Percentiles rank a stretch among this genome's conserved stretches.
Evolutionary conservation across 768 basidiomycete species (phyloP).

Genomic region (Collybia mongolica): DNA sequence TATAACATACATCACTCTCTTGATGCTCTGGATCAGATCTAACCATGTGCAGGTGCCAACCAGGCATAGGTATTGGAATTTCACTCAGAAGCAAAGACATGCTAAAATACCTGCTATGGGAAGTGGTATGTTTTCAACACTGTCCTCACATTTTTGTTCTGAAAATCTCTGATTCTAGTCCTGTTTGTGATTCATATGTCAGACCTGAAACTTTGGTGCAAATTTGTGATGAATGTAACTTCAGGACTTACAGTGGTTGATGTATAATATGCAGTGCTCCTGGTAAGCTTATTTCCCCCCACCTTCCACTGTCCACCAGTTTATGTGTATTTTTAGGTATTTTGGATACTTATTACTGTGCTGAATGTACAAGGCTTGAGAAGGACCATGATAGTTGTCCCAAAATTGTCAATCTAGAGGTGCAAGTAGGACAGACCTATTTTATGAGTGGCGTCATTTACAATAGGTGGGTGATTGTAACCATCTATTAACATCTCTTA

Average conservation of each 20-base stretch:
- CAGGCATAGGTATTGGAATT: slow-evolving; percentile 79
- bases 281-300: slow-evolving; percentile 48
- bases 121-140: slow-evolving; percentile 94
- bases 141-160: slow-evolving; percentile 13
- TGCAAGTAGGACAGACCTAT: slow-evolving; percentile 87
- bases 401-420: slow-evolving; percentile 98
- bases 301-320: background rate
- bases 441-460: slow-evolving; percentile 88
- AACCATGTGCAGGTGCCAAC: slow-evolving; percentile 97
- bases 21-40: slow-evolving; percentile 58
- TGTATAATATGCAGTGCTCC: slow-evolving; percentile 98
- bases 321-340: slow-evolving; percentile 58
- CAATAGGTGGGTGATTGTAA: slow-evolving; percentile 47
- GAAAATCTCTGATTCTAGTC: slow-evolving; percentile 44
- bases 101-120: slow-evolving; percentile 45
- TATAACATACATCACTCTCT: slow-evolving; percentile 2
- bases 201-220: slow-evolving; percentile 96
- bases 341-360: slow-evolving; percentile 98
- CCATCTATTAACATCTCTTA: background rate
- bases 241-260: slow-evolving; percentile 94
- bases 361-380: slow-evolving; percentile 94
- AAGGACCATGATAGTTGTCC: slow-evolving; percentile 98
- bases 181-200: slow-evolving; percentile 98
- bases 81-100: slow-evolving; percentile 5
- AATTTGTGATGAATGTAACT: slow-evolving; percentile 99